phyloP scores from a whole-genome alignment of 1,284 basidiomycete genomes.

The Cryptococcus floricola region DNA sequence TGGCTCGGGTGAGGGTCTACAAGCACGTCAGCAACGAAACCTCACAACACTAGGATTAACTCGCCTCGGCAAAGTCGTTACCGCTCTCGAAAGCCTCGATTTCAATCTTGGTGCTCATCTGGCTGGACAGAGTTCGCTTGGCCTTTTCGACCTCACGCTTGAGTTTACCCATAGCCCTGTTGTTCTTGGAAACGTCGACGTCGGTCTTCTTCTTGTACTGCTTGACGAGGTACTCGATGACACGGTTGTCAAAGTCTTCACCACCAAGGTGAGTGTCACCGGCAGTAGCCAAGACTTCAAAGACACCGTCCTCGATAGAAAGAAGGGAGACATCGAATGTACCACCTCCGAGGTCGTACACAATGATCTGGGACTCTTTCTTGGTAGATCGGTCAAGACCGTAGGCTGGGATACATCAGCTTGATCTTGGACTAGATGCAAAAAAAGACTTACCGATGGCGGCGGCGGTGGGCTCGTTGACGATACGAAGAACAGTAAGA shows the following conservation, averaged over 20 bases:
- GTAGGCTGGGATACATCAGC: constrained; percentile 59
- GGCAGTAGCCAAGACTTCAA: constrained; percentile 94
- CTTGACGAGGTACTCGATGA: constrained; percentile 89
- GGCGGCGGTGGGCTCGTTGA: constrained; percentile 98
- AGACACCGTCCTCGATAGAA: constrained; percentile 94
- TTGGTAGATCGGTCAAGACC: constrained; percentile 91
- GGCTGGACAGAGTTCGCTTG: constrained; percentile 87
- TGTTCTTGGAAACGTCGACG: constrained; percentile 80
- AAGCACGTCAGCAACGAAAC: constrained; percentile 2
- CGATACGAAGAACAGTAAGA: constrained; percentile 92
- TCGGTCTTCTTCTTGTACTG: constrained; percentile 93
- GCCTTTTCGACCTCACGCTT: constrained; percentile 99
- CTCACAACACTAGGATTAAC: not conserved
- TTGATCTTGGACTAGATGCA: not conserved
- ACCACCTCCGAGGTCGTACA: constrained; percentile 97
- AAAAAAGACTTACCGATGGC: constrained; percentile 54
- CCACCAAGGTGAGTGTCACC: constrained; percentile 99
- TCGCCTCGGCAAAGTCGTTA: constrained; percentile 89
- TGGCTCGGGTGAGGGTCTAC: constrained; percentile 80
- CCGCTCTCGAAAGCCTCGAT: constrained; percentile 86
- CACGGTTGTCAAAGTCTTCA: constrained; percentile 97
- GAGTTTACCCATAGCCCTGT: constrained; percentile 90
- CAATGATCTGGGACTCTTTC: constrained; percentile 91
- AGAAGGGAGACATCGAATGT: constrained; percentile 98
- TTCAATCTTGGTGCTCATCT: constrained; percentile 68